Percentiles rank a stretch among this genome's conserved stretches.
Conservation (phyloP, 2,329 filamentous ascomycete species). For the Trichoderma breve region DNA sequence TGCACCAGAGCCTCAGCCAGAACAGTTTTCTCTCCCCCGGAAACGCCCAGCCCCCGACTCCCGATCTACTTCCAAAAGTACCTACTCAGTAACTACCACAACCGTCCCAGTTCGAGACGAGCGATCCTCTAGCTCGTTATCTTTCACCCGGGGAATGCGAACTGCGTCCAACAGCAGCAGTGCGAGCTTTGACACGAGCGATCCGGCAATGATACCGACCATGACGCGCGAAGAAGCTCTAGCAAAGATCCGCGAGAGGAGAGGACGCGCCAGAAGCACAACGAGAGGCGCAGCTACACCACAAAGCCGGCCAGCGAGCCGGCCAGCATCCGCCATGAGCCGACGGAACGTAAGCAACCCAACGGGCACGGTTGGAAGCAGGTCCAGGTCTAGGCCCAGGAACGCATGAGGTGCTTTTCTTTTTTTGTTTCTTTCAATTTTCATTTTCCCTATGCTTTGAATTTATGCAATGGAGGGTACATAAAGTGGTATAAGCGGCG, state of each 20-base stretch:
- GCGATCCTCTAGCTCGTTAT: constrained; percentile 39
- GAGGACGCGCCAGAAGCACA: constrained; percentile 68
- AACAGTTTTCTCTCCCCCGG: not conserved
- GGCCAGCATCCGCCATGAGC: constrained; percentile 51
- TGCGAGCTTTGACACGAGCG: constrained; percentile 50
- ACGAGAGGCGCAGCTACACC: constrained; percentile 59
- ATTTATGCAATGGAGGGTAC: constrained; percentile 1
- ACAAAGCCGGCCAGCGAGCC: constrained; percentile 58
- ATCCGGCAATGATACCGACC: constrained; percentile 61
- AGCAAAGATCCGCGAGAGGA: constrained; percentile 69
- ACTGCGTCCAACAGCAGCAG: constrained; percentile 43
- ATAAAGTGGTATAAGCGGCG: not conserved
- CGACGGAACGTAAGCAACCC: constrained; percentile 52
- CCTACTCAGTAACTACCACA: constrained; percentile 49
- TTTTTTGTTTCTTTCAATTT: constrained; percentile 5
- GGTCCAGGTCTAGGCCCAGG: constrained; percentile 26
- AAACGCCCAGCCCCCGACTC: constrained; percentile 26
- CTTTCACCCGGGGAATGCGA: constrained; percentile 45
- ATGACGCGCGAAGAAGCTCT: constrained; percentile 73
- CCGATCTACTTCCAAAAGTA: constrained; percentile 46
- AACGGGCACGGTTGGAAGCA: constrained; percentile 33
- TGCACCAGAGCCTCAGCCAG: constrained; percentile 22
- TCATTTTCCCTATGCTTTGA: constrained; percentile 3
- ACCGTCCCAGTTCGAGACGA: constrained; percentile 54
- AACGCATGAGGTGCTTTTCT: constrained; percentile 11